phyloP scores from a whole-genome alignment of 2,329 filamentous ascomycete genomes.

The Trichoderma gracile region DNA sequence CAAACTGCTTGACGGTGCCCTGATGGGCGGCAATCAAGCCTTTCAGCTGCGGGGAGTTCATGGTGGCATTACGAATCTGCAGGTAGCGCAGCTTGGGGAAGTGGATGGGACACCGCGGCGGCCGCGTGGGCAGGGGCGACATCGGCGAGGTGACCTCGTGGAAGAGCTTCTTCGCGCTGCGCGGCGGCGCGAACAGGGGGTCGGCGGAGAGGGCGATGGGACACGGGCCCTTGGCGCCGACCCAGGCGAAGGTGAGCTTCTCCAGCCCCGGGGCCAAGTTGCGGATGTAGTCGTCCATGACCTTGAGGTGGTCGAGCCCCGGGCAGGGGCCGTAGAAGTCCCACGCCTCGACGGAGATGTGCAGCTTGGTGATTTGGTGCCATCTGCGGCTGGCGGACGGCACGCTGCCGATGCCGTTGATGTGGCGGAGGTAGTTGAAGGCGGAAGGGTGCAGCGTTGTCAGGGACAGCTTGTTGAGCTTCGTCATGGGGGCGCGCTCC shows the following conservation, averaged over 20 bases:
- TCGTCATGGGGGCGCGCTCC: constrained; percentile 67
- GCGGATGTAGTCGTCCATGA: constrained; percentile 79
- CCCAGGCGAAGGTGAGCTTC: constrained; percentile 76
- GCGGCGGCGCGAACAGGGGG: constrained; percentile 63
- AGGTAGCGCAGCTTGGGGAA: constrained; percentile 70
- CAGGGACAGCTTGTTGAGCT: constrained; percentile 69
- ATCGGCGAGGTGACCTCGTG: constrained; percentile 65
- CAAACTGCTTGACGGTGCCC: constrained; percentile 70
- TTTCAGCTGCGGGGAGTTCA: constrained; percentile 71
- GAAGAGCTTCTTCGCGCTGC: constrained; percentile 59
- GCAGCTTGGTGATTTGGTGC: constrained; percentile 73
- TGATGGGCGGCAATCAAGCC: constrained; percentile 68
- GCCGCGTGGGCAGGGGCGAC: constrained; percentile 59
- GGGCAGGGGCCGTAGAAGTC: constrained; percentile 61
- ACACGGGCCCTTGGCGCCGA: constrained; percentile 71
- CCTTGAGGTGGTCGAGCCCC: constrained; percentile 69
- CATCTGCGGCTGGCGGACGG: constrained; percentile 72
- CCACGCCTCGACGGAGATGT: constrained; percentile 71
- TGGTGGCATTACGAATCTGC: constrained; percentile 69
- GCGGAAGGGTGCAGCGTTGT: constrained; percentile 72
- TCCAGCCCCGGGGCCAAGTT: constrained; percentile 66
- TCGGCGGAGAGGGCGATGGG: constrained; percentile 71
- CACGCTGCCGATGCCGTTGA: constrained; percentile 71
- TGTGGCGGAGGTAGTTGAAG: constrained; percentile 74
- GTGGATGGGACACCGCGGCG: constrained; percentile 56